phyloP scores from a whole-genome alignment of 768 basidiomycete species.

The Boletus speciosus region DNA sequence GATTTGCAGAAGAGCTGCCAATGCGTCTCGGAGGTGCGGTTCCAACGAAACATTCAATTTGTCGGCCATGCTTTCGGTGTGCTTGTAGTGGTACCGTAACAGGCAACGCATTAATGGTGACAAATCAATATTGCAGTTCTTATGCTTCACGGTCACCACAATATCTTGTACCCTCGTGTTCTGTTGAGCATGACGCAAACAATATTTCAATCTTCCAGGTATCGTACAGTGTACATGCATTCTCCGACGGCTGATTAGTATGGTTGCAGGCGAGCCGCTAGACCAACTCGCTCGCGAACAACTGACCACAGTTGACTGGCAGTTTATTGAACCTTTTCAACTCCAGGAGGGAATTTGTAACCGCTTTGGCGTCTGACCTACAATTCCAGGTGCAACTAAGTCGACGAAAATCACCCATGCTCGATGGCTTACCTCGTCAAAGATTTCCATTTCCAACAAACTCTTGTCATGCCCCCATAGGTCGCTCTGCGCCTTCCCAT shows the following conservation, averaged over 20 bases:
- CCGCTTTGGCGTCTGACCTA: slow-evolving; percentile 67
- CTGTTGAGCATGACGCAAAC: neutral
- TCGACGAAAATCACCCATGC: neutral
- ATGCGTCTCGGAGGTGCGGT: slow-evolving; percentile 50
- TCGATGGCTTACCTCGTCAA: slow-evolving; percentile 63
- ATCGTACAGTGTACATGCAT: neutral
- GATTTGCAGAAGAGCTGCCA: slow-evolving; percentile 43
- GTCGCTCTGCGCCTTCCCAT: slow-evolving; percentile 69
- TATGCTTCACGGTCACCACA: neutral
- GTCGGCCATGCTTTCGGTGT: slow-evolving; percentile 1
- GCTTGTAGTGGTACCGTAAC: neutral
- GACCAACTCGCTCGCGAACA: neutral
- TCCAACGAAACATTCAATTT: slow-evolving; percentile 64
- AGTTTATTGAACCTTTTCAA: slow-evolving; percentile 43
- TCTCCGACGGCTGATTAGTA: neutral
- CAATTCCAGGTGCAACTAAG: slow-evolving; percentile 10
- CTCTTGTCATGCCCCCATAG: slow-evolving; percentile 81
- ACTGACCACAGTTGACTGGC: neutral
- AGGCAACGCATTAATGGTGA: neutral
- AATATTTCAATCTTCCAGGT: neutral
- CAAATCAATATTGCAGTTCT: neutral
- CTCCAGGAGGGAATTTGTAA: slow-evolving; percentile 59
- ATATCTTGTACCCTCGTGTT: neutral
- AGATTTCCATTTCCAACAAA: slow-evolving; percentile 75
- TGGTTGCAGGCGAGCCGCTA: neutral